These are phyloP conservation scores for Cardamine chenopodiifolia DNA, from an alignment of 345 rosid genomes.

Conservation along the genomic window DNA sequence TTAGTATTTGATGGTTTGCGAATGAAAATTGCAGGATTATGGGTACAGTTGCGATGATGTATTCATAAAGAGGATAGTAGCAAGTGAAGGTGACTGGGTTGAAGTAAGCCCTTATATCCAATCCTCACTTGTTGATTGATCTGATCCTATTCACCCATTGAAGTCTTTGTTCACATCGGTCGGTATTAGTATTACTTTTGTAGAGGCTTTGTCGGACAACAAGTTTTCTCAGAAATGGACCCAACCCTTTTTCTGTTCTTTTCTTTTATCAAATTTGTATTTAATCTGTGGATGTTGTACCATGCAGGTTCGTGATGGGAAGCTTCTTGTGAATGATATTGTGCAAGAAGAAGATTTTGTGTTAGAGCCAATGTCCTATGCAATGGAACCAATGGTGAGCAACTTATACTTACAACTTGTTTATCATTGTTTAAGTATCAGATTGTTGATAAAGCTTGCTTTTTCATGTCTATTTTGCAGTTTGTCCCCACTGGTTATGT, in stretches of 20 bases:
- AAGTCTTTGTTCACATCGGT: slow-evolving; percentile 26
- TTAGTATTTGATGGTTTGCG: slow-evolving; percentile 1
- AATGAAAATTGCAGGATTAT: slow-evolving; percentile 51
- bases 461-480: slow-evolving; percentile 49
- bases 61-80: slow-evolving; percentile 88
- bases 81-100: slow-evolving; percentile 84
- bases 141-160: slow-evolving; percentile 32
- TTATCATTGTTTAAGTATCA: slow-evolving; percentile 7
- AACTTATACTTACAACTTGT: neutral
- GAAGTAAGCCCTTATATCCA: slow-evolving; percentile 65
- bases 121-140: slow-evolving; percentile 45
- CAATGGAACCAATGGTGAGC: slow-evolving; percentile 68
- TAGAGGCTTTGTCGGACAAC: slow-evolving; percentile 15
- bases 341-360: slow-evolving; percentile 71
- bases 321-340: slow-evolving; percentile 69
- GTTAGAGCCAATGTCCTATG: slow-evolving; percentile 72
- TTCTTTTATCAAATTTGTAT: neutral
- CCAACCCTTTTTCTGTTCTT: neutral
- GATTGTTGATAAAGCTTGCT: slow-evolving; percentile 2
- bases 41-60: slow-evolving; percentile 65
- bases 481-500: slow-evolving; percentile 79
- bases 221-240: slow-evolving; percentile 28
- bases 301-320: slow-evolving; percentile 68
- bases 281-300: slow-evolving; percentile 18
- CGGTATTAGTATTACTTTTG: slow-evolving; percentile 27